These are phyloP conservation scores for Apiospora malaysiana DNA, from an alignment of 2,329 filamentous ascomycete species.

Conservation along the genomic window DNA sequence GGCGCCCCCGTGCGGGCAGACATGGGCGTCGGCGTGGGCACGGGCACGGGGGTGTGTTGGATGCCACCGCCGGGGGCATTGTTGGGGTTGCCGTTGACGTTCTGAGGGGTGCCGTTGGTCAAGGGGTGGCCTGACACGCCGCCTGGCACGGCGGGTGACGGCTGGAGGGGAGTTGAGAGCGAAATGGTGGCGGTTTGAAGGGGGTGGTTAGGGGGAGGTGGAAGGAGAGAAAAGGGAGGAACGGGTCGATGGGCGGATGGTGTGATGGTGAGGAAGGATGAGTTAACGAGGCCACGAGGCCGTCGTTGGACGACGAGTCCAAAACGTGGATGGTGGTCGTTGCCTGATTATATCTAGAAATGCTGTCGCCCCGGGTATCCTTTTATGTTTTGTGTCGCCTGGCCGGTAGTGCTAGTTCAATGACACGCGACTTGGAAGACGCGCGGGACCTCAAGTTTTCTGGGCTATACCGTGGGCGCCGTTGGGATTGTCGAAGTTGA, in stretches of 20 bases:
- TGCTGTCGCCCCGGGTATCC: neutral
- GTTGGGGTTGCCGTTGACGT: conserved; percentile 23
- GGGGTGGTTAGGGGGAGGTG: conserved; percentile 19
- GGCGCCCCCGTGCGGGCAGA: conserved; percentile 1
- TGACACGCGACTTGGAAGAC: conserved; percentile 10
- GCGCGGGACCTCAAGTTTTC: conserved; percentile 12
- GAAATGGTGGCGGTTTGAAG: conserved; percentile 42
- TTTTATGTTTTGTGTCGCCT: neutral
- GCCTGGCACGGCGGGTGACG: conserved; percentile 39
- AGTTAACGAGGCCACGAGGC: conserved; percentile 18
- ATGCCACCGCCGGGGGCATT: neutral
- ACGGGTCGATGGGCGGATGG: neutral
- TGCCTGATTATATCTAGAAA: neutral
- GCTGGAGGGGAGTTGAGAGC: conserved; percentile 35
- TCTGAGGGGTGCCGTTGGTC: conserved; percentile 30
- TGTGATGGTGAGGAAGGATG: neutral
- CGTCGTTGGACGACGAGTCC: conserved; percentile 15
- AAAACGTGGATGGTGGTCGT: neutral
- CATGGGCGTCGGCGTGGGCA: conserved; percentile 25
- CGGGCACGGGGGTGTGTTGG: conserved; percentile 27
- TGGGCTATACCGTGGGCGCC: conserved; percentile 25
- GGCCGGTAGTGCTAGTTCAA: neutral
- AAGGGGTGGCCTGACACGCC: conserved; percentile 33
- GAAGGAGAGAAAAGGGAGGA: neutral
- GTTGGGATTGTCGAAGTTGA: conserved; percentile 24